Conservation (phyloP, 2,329 filamentous ascomycete genomes). For the Fulvia fulva region DNA sequence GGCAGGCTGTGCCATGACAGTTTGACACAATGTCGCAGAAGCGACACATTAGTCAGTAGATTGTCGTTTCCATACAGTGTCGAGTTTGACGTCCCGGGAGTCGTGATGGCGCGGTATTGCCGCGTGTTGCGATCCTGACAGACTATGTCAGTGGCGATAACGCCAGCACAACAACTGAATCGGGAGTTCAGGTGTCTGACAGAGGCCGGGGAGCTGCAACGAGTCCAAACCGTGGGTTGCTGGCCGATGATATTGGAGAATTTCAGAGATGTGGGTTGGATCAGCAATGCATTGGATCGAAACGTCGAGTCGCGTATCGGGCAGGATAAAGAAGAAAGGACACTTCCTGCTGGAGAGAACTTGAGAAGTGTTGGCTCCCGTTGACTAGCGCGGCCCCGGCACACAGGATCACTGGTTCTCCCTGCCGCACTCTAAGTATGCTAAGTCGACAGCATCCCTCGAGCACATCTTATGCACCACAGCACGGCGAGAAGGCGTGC, state of each 20-base stretch:
- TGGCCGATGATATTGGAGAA: neutral
- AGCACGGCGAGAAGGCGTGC: neutral
- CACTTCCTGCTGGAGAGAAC: neutral
- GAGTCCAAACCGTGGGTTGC: neutral
- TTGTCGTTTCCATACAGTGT: neutral
- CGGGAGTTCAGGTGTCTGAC: slow-evolving; percentile 1
- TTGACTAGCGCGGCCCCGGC: neutral
- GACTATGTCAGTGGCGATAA: slow-evolving; percentile 5
- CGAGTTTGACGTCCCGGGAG: neutral
- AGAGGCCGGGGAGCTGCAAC: neutral
- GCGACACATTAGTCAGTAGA: slow-evolving; percentile 17
- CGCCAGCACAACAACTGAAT: slow-evolving; percentile 4
- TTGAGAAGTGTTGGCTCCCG: neutral
- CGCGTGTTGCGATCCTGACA: neutral
- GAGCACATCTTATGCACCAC: neutral
- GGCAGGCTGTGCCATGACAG: slow-evolving; percentile 20
- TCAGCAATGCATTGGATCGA: neutral
- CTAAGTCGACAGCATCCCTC: neutral
- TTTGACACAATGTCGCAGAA: slow-evolving; percentile 10
- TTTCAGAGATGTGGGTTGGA: neutral
- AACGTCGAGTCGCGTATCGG: neutral
- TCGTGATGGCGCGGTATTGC: neutral
- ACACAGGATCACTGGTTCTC: neutral
- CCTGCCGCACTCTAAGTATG: neutral
- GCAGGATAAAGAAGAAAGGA: neutral